Evolutionary conservation across 164 flowering plant genomes (phyloP), one percentile per base, ranked within the genome.

Genomic region (Stephania japonica): DNA sequence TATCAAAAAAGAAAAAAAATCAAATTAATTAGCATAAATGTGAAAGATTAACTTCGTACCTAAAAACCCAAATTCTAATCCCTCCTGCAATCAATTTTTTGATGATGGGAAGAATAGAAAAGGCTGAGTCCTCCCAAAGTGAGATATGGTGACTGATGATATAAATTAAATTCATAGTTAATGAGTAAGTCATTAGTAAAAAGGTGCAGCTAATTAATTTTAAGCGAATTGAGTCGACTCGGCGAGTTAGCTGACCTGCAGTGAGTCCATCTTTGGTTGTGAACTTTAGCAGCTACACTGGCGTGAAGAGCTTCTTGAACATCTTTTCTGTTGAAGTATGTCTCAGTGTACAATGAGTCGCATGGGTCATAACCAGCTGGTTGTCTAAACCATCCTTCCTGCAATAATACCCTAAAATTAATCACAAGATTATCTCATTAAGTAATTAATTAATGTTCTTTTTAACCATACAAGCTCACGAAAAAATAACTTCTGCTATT

Each of bases 291-390:
- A 44, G 97, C 91, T 71, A 85, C 80, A 79, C 88, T 92, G 38
- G 96, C 96, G 77, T 92, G 97, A 16, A 90, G 85, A 19, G 97
- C 92, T 26, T 61, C 56, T 70, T 90, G 96, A 78, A 92, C 96
- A 62, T 91, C 97, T 6, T 85, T 86, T 75, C 91, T 80, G 65
- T 92, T 92, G 56, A 90, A 77, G 50, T 92, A 92, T 0, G 0
- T 73, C 47, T 75, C 78, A 2, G 88, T 80, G 75, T 90, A 86
- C 12, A 73, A 67, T 5, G 86, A 69, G 23, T 76, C 68, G 74
- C 94, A 87, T 0, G 89, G 90, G 62, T 90, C 90, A 70, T 86
- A 90, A 11, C 94, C 94, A 0, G 88, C 79, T 8, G 85, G 85
- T 67, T 27, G 80, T 71, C 21, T 80, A 38, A 73, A 81, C 87